A percentile compares a stretch with the other conserved stretches of the same genome.
Conservation (phyloP, 768 basidiomycete species). For the Pholiota conissans region DNA sequence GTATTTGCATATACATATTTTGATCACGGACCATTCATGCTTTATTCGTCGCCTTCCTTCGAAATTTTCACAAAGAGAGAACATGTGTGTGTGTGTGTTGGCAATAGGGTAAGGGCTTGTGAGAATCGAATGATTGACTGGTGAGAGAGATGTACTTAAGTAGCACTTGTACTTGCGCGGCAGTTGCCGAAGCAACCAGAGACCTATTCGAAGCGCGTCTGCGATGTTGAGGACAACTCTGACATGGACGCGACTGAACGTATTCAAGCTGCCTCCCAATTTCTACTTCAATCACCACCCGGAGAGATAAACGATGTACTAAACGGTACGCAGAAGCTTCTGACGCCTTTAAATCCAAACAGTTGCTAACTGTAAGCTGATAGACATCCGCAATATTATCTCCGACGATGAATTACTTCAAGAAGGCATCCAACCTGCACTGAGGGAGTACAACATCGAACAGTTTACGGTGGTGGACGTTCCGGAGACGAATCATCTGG, state of each 20-base stretch:
- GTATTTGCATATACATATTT: constrained; percentile 18
- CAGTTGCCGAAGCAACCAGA: constrained; percentile 15
- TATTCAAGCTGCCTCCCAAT: constrained; percentile 70
- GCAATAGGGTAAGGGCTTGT: no score
- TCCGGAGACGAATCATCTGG: constrained; percentile 76
- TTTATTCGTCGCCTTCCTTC: background rate
- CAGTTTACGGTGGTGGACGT: constrained; percentile 89
- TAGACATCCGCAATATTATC: constrained; percentile 91
- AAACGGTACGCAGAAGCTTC: constrained; percentile 55
- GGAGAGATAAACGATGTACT: constrained; percentile 97
- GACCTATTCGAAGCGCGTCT: background rate
- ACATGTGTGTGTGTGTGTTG: no score
- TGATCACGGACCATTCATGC: background rate
- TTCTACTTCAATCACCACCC: constrained; percentile 89
- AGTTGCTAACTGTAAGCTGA: constrained; percentile 8
- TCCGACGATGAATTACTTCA: constrained; percentile 85
- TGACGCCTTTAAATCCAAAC: background rate
- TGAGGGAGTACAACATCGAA: constrained; percentile 82
- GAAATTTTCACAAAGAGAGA: no score
- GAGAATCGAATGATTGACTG: no score
- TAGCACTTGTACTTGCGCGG: no score
- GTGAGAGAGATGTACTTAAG: no score
- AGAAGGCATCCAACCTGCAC: constrained; percentile 70
- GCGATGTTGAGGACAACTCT: background rate
- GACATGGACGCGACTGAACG: constrained; percentile 64